phyloP scores from a whole-genome alignment of 495 filamentous ascomycete species.

The Penicillium taxi region DNA sequence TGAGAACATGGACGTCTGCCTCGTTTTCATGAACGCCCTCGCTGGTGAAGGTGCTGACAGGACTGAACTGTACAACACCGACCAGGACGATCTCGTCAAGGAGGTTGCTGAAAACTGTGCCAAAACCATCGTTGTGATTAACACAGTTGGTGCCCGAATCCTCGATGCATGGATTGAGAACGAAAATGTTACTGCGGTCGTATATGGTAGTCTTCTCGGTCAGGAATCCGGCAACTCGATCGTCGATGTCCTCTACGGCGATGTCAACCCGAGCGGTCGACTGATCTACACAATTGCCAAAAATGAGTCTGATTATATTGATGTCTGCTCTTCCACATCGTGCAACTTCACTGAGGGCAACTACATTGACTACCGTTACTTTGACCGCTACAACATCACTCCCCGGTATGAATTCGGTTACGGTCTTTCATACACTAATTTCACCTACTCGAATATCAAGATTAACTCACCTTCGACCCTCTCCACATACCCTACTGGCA shows the following conservation, averaged over 20 bases:
- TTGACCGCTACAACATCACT: constrained; percentile 47
- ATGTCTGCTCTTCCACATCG: constrained; percentile 19
- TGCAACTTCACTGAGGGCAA: constrained; percentile 47
- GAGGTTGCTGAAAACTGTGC: constrained; percentile 51
- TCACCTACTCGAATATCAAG: constrained; percentile 36
- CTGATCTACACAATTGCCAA: constrained; percentile 75
- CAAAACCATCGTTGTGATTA: constrained; percentile 56
- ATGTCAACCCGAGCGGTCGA: constrained; percentile 37
- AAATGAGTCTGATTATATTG: constrained; percentile 52
- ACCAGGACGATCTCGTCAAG: constrained; percentile 47
- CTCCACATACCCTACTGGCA: constrained; percentile 2
- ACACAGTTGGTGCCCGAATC: constrained; percentile 27
- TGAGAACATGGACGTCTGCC: constrained; percentile 49
- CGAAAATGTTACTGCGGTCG: constrained; percentile 60
- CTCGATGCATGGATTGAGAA: constrained; percentile 42
- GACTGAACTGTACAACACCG: constrained; percentile 41
- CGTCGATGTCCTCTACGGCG: constrained; percentile 66
- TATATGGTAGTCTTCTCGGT: constrained; percentile 73
- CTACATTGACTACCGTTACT: constrained; percentile 47
- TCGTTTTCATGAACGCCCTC: constrained; percentile 51
- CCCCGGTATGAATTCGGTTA: constrained; percentile 63
- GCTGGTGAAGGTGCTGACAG: constrained; percentile 52
- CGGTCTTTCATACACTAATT: constrained; percentile 59
- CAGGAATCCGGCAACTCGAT: constrained; percentile 74
- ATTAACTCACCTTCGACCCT: constrained; percentile 11